phyloP scores from a whole-genome alignment of 768 basidiomycete species.

The Boletus pseudopeckii region DNA sequence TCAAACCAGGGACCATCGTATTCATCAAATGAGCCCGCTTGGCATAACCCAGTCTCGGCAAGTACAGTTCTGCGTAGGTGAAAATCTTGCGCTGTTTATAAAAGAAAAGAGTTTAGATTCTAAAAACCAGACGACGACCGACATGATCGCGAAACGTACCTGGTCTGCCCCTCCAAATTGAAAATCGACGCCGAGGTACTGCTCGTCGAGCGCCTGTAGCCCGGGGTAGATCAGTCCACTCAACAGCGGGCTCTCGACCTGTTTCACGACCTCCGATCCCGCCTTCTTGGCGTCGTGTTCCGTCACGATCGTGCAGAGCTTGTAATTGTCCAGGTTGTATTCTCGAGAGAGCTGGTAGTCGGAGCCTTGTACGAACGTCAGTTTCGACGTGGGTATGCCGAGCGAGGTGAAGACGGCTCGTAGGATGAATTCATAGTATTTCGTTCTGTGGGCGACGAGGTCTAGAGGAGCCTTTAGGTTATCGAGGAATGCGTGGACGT shows the following conservation, averaged over 20 bases:
- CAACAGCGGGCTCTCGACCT: slow-evolving; percentile 86
- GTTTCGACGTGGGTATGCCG: slow-evolving; percentile 82
- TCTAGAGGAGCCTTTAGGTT: slow-evolving; percentile 95
- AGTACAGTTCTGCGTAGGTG: slow-evolving; percentile 94
- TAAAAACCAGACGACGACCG: neutral
- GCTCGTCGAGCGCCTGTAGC: slow-evolving; percentile 93
- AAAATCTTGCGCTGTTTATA: slow-evolving; percentile 89
- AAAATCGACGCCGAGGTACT: slow-evolving; percentile 94
- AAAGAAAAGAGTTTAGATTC: neutral
- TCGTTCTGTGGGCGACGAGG: slow-evolving; percentile 81
- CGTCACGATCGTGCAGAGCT: slow-evolving; percentile 83
- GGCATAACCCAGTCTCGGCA: slow-evolving; percentile 86
- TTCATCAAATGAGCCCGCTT: slow-evolving; percentile 99
- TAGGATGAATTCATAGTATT: slow-evolving; percentile 86
- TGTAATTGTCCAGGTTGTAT: slow-evolving; percentile 95
- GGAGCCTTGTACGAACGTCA: slow-evolving; percentile 85
- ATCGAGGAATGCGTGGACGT: slow-evolving; percentile 96
- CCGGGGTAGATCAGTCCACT: slow-evolving; percentile 95
- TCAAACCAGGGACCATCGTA: slow-evolving; percentile 91
- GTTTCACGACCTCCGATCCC: slow-evolving; percentile 98
- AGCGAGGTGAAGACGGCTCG: slow-evolving; percentile 82
- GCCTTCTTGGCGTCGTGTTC: slow-evolving; percentile 98
- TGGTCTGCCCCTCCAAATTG: slow-evolving; percentile 99
- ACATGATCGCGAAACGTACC: slow-evolving; percentile 47
- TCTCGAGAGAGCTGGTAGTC: slow-evolving; percentile 89